Percentiles rank a stretch among this genome's conserved stretches.
Conservation (phyloP, 139 green algal species). For the Marvania coccoides region DNA sequence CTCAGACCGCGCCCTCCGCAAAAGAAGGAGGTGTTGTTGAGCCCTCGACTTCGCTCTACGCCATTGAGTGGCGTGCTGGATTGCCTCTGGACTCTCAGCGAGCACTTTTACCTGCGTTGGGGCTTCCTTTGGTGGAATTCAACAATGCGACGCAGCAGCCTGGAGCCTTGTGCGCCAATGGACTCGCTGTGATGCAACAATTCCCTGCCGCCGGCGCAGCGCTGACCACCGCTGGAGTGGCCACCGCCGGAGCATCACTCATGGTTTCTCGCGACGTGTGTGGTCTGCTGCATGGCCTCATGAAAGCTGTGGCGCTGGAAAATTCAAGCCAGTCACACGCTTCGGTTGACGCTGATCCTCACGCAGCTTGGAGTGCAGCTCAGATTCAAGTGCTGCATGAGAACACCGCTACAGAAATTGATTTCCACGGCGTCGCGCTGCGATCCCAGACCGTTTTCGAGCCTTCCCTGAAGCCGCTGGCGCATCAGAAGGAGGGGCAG, state of each 20-base stretch:
- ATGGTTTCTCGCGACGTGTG: too few species aligned
- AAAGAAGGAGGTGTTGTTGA: not conserved
- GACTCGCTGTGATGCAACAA: conserved; percentile 10
- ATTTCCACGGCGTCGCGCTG: conserved; percentile 1
- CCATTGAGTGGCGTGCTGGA: not conserved
- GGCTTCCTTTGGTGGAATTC: not conserved
- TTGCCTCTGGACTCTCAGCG: not conserved
- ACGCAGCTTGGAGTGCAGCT: not conserved
- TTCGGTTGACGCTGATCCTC: not conserved
- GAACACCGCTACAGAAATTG: too few species aligned
- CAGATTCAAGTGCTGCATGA: too few species aligned
- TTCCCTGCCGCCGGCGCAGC: not conserved
- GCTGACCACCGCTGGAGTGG: not conserved
- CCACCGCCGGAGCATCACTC: too few species aligned
- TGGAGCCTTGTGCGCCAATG: not conserved
- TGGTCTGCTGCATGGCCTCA: conserved; percentile 19
- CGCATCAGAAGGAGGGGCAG: not conserved
- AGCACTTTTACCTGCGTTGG: not conserved
- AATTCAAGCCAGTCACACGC: not conserved
- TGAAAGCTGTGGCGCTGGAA: conserved; percentile 21
- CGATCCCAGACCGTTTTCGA: too few species aligned
- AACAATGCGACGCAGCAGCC: not conserved
- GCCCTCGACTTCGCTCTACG: not conserved
- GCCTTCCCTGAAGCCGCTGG: too few species aligned
- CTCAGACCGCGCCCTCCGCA: not conserved